Evolutionary conservation across 2,329 filamentous ascomycete genomes (phyloP).

Genomic region (Drechslerella coelobrocha): DNA sequence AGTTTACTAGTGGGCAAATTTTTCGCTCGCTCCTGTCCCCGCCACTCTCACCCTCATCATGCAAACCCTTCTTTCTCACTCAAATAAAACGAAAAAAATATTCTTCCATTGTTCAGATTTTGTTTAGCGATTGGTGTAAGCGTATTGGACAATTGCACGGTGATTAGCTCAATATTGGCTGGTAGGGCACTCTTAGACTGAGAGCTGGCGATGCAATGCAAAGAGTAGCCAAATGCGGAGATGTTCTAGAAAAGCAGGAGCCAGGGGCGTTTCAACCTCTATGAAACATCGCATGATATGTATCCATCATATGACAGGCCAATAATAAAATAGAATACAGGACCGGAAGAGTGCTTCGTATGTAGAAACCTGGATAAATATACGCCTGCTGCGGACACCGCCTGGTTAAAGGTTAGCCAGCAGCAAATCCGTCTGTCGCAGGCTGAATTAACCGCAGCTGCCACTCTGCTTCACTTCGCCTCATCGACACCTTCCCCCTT

Average conservation of each 20-base stretch:
- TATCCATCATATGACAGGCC: not conserved
- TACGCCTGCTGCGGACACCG: not conserved
- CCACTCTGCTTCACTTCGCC: not conserved
- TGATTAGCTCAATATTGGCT: too few species aligned
- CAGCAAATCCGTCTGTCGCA: not conserved
- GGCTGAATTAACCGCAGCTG: not conserved
- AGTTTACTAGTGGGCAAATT: too few species aligned
- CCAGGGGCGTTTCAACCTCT: not conserved
- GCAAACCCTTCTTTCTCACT: too few species aligned
- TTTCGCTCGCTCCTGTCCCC: too few species aligned
- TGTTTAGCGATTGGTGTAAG: too few species aligned
- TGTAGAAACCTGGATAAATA: not conserved
- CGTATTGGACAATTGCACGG: too few species aligned
- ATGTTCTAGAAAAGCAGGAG: slow-evolving; percentile 1
- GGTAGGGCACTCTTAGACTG: too few species aligned
- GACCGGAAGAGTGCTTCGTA: not conserved
- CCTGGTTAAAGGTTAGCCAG: not conserved
- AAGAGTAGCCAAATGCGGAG: not conserved
- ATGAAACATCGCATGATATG: not conserved
- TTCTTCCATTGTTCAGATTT: too few species aligned
- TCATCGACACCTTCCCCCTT: not conserved
- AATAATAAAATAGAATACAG: not conserved
- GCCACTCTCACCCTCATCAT: too few species aligned
- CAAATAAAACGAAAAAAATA: too few species aligned
- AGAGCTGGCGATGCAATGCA: too few species aligned